A percentile compares a stretch with the other conserved stretches of the same genome.
These are phyloP conservation scores for Porogramme epimiltina DNA, from an alignment of 1,284 basidiomycete genomes.

Conservation along the genomic window DNA sequence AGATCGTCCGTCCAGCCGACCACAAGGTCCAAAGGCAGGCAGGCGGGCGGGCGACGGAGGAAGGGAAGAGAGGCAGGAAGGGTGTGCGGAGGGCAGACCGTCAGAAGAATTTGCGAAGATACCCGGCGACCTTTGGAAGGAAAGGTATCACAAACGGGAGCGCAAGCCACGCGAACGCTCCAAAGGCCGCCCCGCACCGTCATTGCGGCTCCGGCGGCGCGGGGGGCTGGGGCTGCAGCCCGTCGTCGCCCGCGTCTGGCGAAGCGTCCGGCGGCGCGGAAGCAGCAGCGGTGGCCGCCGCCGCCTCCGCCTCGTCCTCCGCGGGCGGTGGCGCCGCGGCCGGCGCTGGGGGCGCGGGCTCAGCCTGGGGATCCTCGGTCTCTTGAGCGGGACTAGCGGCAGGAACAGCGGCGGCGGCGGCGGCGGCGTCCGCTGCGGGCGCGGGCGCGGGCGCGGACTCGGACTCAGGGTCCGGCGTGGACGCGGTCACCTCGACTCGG, in stretches of 20 bases:
- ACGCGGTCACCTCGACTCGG: too few species aligned
- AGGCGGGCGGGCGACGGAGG: neutral
- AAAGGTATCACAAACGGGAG: constrained; percentile 46
- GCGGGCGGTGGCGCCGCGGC: too few species aligned
- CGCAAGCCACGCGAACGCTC: constrained; percentile 47
- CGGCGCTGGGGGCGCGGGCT: too few species aligned
- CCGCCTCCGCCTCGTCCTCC: too few species aligned
- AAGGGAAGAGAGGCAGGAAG: constrained; percentile 1
- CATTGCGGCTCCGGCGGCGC: constrained; percentile 35
- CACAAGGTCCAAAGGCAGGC: neutral
- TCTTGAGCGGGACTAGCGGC: too few species aligned
- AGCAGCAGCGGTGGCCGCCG: too few species aligned
- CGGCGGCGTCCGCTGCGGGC: neutral
- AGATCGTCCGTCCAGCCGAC: neutral
- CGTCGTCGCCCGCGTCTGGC: constrained; percentile 8
- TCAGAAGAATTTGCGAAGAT: constrained; percentile 45
- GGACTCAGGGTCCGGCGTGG: constrained; percentile 1
- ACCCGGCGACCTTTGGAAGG: constrained; percentile 63
- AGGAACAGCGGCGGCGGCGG: too few species aligned
- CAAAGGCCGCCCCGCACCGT: constrained; percentile 63
- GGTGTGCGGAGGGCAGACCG: neutral
- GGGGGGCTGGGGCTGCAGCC: constrained; percentile 2
- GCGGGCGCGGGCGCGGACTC: neutral
- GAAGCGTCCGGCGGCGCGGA: neutral
- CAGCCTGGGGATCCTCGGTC: too few species aligned